Base-by-base conservation (phyloP, 106 monocot genomes). In the Iris macrosiphon region DNA sequence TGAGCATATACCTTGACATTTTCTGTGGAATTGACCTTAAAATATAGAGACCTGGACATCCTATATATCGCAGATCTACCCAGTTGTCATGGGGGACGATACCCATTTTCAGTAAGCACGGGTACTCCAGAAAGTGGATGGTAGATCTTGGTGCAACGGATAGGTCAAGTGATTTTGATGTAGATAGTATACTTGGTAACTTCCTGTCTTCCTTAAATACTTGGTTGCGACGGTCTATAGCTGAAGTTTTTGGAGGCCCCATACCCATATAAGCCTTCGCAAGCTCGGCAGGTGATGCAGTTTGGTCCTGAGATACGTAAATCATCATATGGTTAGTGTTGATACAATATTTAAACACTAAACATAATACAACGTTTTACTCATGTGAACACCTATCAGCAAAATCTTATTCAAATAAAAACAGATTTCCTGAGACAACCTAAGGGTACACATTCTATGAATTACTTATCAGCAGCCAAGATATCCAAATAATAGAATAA, bases 21-120 rank as follows among this genome's bases (percentile, higher is more conserved):
- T 12, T 14, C 0, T 10, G 27, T 12, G 8, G 29, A 17, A 59
- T 51, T 31, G 23, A 58, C 64, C 64, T 78, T 88, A 66, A 81
- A 75, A 78, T 75, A 81, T 52, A 88, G 93, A 78, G 93, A 93
- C 40, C 88, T 69, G 16, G 81, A 70, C 88, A 88, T 84, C 70
- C 55, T 77, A 51, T 73, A 78, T 38, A 88, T 78, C 6, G 77
- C 75, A 61, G 83, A 64, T 62, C 75, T 68, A 9, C 87, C 81
- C 20, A 35, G 56, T 67, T 66, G 31, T 64, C 61, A 73, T 60
- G 82, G 73, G 49, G 78, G 80, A 15, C 31, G 64, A 66, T 65
- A 79, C 26, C 73, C 73, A 71, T 65, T 74, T 34, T 59, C 55
- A 48, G 64, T 42, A 47, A 15, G 52, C 17, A 72, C 79, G 34